Percentiles rank a stretch among this genome's conserved stretches.
Evolutionary conservation across 495 filamentous ascomycete genomes (phyloP).

Genomic region (Aspergillus cavernicola): DNA sequence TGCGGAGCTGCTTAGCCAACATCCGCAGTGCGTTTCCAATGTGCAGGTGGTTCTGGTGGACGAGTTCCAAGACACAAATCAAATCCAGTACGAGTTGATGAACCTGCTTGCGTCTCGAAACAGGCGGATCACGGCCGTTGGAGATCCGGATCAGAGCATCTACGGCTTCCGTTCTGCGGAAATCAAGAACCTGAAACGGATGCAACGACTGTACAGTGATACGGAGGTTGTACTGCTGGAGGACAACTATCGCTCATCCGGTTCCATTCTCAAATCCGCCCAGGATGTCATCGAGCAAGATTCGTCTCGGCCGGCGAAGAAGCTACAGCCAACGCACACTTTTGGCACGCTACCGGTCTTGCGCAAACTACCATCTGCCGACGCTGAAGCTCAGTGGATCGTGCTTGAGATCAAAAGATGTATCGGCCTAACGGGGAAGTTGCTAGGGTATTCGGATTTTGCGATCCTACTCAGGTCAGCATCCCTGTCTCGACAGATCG

Average conservation of each 20-base stretch:
- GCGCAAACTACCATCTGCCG: conserved; percentile 68
- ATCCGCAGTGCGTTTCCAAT: conserved; percentile 85
- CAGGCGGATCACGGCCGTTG: conserved; percentile 84
- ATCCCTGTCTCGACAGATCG: conserved; percentile 76
- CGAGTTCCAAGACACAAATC: conserved; percentile 97
- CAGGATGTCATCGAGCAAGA: conserved; percentile 92
- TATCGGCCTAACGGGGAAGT: conserved; percentile 63
- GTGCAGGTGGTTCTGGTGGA: conserved; percentile 92
- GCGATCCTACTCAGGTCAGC: conserved; percentile 86
- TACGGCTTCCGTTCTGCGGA: conserved; percentile 98
- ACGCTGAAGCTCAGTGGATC: conserved; percentile 82
- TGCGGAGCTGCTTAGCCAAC: conserved; percentile 68
- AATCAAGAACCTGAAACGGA: conserved; percentile 78
- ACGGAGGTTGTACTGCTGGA: conserved; percentile 84
- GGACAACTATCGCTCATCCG: conserved; percentile 93
- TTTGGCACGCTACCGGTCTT: conserved; percentile 81
- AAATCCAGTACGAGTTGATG: conserved; percentile 95
- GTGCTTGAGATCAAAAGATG: conserved; percentile 78
- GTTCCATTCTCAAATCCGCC: conserved; percentile 78
- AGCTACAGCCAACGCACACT: conserved; percentile 74
- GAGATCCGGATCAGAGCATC: conserved; percentile 97
- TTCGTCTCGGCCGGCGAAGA: conserved; percentile 69
- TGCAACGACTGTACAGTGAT: conserved; percentile 71
- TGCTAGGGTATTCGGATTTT: conserved; percentile 73
- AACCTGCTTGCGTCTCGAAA: conserved; percentile 71